A percentile compares a stretch with the other conserved stretches of the same genome.
These are phyloP conservation scores for Lactarius psammicola DNA, from an alignment of 768 basidiomycete species.

Conservation along the genomic window DNA sequence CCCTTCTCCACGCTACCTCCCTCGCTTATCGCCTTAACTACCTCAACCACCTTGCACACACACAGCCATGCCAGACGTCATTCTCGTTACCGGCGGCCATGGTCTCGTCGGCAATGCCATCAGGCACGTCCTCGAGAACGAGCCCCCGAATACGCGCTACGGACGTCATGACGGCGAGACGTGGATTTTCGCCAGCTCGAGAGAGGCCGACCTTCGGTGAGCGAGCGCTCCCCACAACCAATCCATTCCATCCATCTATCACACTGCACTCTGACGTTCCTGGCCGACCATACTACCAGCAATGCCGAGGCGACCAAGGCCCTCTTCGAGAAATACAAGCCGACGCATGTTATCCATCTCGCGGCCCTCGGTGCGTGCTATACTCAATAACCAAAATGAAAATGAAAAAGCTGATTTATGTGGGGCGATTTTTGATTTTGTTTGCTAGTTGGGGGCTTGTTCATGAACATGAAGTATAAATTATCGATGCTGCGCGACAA, in stretches of 20 bases:
- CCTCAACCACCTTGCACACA: background rate
- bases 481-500: slow-evolving; percentile 92
- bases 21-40: background rate
- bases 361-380: slow-evolving; percentile 73
- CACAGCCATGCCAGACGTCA: slow-evolving; percentile 37
- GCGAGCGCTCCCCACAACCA: slow-evolving; percentile 32
- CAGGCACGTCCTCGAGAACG: slow-evolving; percentile 70
- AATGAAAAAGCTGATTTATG: background rate
- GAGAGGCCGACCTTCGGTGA: slow-evolving; percentile 83
- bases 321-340: slow-evolving; percentile 87
- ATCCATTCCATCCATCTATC: background rate
- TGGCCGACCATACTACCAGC: slow-evolving; percentile 51
- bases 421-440: background rate
- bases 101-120: slow-evolving; percentile 87
- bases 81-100: slow-evolving; percentile 81
- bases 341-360: slow-evolving; percentile 94
- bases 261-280: slow-evolving; percentile 64
- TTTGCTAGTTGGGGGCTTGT: slow-evolving; percentile 93
- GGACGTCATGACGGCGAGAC: slow-evolving; percentile 72
- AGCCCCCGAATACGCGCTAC: slow-evolving; percentile 73
- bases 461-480: slow-evolving; percentile 96
- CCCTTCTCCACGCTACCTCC: background rate
- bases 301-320: slow-evolving; percentile 64
- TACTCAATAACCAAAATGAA: background rate
- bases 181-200: slow-evolving; percentile 80